These are phyloP conservation scores for Zygoascus flipseniorum DNA, from an alignment of 805 yeast species.

Conservation along the genomic window DNA sequence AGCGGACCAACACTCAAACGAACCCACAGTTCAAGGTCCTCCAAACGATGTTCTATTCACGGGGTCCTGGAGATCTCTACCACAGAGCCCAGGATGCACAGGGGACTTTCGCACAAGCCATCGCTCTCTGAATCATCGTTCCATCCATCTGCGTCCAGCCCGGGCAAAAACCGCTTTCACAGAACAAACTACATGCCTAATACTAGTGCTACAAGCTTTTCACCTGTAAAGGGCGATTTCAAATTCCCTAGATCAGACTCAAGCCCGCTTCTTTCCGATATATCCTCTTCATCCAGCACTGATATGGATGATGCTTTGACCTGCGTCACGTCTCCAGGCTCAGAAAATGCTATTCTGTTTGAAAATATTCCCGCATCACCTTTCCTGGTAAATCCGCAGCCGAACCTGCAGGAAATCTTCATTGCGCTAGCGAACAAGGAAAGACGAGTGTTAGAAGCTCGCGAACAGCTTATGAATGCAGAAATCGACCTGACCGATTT, in stretches of 20 bases:
- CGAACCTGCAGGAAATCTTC: conserved; percentile 25
- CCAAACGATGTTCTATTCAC: not conserved
- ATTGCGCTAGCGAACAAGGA: conserved; percentile 28
- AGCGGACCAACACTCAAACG: not conserved
- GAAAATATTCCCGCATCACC: conserved; percentile 10
- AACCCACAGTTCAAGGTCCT: not conserved
- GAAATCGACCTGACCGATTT: conserved; percentile 22
- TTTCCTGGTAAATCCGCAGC: conserved; percentile 14
- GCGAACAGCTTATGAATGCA: conserved; percentile 22
- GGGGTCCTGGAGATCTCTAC: not conserved
- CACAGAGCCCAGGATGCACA: not conserved
- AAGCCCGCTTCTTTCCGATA: not conserved
- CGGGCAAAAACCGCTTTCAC: not conserved
- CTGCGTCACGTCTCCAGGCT: conserved; percentile 2
- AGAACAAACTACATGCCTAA: too few species aligned
- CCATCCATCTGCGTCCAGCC: not conserved
- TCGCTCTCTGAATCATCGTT: not conserved
- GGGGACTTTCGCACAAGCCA: not conserved
- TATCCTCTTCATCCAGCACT: not conserved
- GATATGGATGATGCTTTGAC: not conserved
- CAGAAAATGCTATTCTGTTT: not conserved
- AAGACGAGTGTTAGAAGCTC: conserved; percentile 28
- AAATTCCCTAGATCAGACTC: not conserved
- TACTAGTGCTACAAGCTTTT: too few species aligned
- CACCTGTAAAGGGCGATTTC: not conserved